Conservation (phyloP, 2,329 filamentous ascomycete genomes). For the Aciculosporium take region DNA sequence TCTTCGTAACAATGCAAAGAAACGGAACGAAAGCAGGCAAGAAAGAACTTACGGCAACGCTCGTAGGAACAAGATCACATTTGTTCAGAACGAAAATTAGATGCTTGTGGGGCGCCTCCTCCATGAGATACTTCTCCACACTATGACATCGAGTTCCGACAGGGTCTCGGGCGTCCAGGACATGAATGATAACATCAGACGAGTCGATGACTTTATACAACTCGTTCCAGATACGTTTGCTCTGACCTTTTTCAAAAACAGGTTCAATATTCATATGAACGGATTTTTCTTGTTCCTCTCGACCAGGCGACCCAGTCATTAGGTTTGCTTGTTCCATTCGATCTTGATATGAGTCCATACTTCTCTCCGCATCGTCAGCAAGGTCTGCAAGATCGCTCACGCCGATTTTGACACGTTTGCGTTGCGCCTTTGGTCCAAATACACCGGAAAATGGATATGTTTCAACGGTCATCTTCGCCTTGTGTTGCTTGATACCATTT, state of each 20-base stretch:
- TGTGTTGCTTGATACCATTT: constrained; percentile 81
- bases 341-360: constrained; percentile 69
- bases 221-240: constrained; percentile 95
- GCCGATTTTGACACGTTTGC: constrained; percentile 81
- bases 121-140: constrained; percentile 74
- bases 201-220: constrained; percentile 91
- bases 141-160: constrained; percentile 72
- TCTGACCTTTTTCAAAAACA: constrained; percentile 89
- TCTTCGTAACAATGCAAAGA: constrained; percentile 7
- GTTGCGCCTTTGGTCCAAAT: constrained; percentile 84
- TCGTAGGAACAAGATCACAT: constrained; percentile 74
- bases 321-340: constrained; percentile 65
- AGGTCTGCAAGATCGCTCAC: constrained; percentile 73
- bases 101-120: constrained; percentile 94
- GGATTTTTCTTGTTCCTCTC: constrained; percentile 35
- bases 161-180: constrained; percentile 79
- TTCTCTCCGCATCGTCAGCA: constrained; percentile 63
- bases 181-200: constrained; percentile 90
- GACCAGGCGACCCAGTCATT: constrained; percentile 54
- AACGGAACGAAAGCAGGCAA: not conserved
- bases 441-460: constrained; percentile 73
- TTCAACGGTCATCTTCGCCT: constrained; percentile 87
- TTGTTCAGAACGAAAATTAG: constrained; percentile 38
- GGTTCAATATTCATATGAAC: constrained; percentile 57
- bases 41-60: constrained; percentile 71